Percentiles rank a stretch among this genome's conserved stretches.
phyloP scores from a whole-genome alignment of 2,329 filamentous ascomycete genomes.

The Fusarium abutilonis region DNA sequence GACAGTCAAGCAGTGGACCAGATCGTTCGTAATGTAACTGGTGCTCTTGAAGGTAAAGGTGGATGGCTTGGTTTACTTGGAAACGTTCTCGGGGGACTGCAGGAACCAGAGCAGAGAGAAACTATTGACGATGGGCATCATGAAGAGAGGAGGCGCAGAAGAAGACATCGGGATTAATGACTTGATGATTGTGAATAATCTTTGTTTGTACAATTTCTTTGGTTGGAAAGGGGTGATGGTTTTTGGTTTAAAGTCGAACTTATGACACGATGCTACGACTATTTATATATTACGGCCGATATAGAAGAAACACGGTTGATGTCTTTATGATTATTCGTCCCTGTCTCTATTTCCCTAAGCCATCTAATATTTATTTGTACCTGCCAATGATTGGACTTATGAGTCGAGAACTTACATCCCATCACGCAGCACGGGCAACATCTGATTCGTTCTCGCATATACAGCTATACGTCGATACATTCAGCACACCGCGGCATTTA shows the following conservation, averaged over 20 bases:
- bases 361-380: no score
- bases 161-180: conserved; percentile 38
- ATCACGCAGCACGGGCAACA: conserved; percentile 26
- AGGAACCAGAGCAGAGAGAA: conserved; percentile 14
- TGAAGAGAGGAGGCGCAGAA: conserved; percentile 29
- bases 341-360: no score
- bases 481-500: conserved; percentile 25
- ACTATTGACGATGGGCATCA: conserved; percentile 34
- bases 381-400: background rate
- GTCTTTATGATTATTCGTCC: conserved; percentile 1
- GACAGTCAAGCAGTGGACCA: conserved; percentile 55
- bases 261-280: conserved; percentile 42
- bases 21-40: conserved; percentile 43
- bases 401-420: background rate
- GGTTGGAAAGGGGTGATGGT: conserved; percentile 27
- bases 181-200: conserved; percentile 34
- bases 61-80: conserved; percentile 49
- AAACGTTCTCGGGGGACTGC: conserved; percentile 45
- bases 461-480: conserved; percentile 17
- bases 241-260: conserved; percentile 27
- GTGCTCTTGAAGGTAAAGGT: conserved; percentile 46
- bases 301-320: conserved; percentile 41
- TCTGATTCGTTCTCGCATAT: conserved; percentile 19
- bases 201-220: conserved; percentile 30
- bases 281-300: conserved; percentile 42